Conservation (phyloP, 108 stramenopile genomes). For the Discostella stelligeroides region DNA sequence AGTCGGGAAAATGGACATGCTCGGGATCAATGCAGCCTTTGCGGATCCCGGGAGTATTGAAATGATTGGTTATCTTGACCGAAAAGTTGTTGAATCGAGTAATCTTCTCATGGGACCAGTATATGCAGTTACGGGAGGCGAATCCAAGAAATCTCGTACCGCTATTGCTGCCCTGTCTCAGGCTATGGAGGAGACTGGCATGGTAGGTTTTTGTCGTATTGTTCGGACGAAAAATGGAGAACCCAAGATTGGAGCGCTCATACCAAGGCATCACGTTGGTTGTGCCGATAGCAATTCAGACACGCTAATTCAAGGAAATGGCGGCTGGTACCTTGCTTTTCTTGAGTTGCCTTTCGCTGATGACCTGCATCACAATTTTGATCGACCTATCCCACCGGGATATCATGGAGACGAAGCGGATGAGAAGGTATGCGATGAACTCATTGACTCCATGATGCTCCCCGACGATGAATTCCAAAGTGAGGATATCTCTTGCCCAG, state of each 20-base stretch:
- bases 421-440: constrained; percentile 55
- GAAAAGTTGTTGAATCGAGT: constrained; percentile 39
- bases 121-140: constrained; percentile 66
- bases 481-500: constrained; percentile 57
- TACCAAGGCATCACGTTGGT: constrained; percentile 51
- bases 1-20: constrained; percentile 69
- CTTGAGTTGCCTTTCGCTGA: constrained; percentile 80
- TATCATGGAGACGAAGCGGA: constrained; percentile 26
- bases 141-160: constrained; percentile 58
- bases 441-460: constrained; percentile 81
- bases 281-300: neutral
- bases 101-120: constrained; percentile 62
- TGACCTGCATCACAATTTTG: constrained; percentile 57
- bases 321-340: constrained; percentile 50
- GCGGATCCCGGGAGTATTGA: constrained; percentile 47
- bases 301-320: constrained; percentile 3
- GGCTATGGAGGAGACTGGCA: constrained; percentile 56
- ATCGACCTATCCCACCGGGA: constrained; percentile 18
- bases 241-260: constrained; percentile 68
- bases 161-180: constrained; percentile 75
- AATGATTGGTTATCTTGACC: constrained; percentile 71
- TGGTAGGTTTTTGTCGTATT: constrained; percentile 72
- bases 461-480: constrained; percentile 57
- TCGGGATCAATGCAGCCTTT: constrained; percentile 58
- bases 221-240: constrained; percentile 70